phyloP scores from a whole-genome alignment of 1,284 basidiomycete genomes.

The Volvariella surrecta region DNA sequence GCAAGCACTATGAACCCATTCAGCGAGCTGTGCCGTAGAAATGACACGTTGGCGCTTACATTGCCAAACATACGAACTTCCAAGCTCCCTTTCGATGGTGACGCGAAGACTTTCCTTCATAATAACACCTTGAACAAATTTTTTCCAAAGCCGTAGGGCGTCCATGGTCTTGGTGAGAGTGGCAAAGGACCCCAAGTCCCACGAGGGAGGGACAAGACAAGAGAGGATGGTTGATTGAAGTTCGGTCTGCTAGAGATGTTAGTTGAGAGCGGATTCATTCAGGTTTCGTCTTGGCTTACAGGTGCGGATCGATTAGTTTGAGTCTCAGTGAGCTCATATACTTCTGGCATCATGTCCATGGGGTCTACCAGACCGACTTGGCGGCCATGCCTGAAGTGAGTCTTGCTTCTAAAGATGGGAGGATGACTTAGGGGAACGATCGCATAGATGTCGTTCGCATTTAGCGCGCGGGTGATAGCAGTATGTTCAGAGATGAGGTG shows the following conservation, averaged over 20 bases:
- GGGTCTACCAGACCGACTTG: constrained; percentile 35
- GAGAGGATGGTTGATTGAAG: constrained; percentile 19
- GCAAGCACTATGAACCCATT: constrained; percentile 22
- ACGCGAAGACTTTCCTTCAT: constrained; percentile 26
- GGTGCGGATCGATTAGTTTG: neutral
- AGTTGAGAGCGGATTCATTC: neutral
- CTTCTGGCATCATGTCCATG: constrained; percentile 36
- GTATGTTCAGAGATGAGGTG: constrained; percentile 22
- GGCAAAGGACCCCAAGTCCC: constrained; percentile 23
- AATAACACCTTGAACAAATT: constrained; percentile 30
- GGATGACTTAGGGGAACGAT: constrained; percentile 28
- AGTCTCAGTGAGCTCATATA: constrained; percentile 23
- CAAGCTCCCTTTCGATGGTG: constrained; percentile 32
- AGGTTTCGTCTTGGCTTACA: neutral
- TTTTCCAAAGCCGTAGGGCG: constrained; percentile 33
- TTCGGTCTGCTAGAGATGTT: constrained; percentile 11
- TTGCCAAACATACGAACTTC: constrained; percentile 41
- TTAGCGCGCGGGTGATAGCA: constrained; percentile 18
- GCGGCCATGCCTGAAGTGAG: constrained; percentile 21
- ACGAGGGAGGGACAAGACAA: constrained; percentile 21
- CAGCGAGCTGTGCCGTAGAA: neutral
- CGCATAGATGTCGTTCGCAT: constrained; percentile 25
- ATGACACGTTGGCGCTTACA: constrained; percentile 19
- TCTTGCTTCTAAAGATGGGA: constrained; percentile 24
- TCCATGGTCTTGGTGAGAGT: constrained; percentile 19